Conservation (phyloP, 2,329 filamentous ascomycete species). For the Paecilomyces formosus region DNA sequence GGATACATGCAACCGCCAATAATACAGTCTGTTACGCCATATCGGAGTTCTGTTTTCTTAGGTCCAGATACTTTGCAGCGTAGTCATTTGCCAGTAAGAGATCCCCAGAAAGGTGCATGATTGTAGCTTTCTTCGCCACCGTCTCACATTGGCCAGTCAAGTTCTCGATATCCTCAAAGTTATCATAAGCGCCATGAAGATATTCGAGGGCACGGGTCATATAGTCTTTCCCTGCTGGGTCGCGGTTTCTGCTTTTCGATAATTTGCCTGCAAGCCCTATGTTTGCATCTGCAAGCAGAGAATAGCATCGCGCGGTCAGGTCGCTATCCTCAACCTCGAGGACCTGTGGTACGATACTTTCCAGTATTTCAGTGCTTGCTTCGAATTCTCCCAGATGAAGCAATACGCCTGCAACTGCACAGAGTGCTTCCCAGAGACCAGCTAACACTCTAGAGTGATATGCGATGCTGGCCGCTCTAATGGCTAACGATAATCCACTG, state of each 20-base stretch:
- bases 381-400: constrained; percentile 63
- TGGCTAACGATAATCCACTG: constrained; percentile 66
- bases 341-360: constrained; percentile 65
- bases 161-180: constrained; percentile 62
- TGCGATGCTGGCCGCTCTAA: constrained; percentile 68
- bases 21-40: no score
- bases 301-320: constrained; percentile 61
- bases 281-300: constrained; percentile 64
- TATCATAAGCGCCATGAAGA: constrained; percentile 55
- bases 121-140: constrained; percentile 72
- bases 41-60: constrained; percentile 37
- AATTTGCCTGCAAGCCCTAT: constrained; percentile 62
- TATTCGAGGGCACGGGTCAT: constrained; percentile 53
- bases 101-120: constrained; percentile 65
- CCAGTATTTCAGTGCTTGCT: constrained; percentile 57
- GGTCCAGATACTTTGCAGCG: constrained; percentile 56
- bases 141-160: constrained; percentile 66
- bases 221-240: constrained; percentile 45
- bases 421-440: constrained; percentile 65
- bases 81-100: constrained; percentile 56
- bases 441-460: constrained; percentile 62
- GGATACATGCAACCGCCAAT: no score
- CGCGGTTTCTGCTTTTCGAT: constrained; percentile 22
- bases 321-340: constrained; percentile 61
- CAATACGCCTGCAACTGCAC: constrained; percentile 60